phyloP scores from a whole-genome alignment of 495 filamentous ascomycete species.

The Hypomontagnella monticulosa region DNA sequence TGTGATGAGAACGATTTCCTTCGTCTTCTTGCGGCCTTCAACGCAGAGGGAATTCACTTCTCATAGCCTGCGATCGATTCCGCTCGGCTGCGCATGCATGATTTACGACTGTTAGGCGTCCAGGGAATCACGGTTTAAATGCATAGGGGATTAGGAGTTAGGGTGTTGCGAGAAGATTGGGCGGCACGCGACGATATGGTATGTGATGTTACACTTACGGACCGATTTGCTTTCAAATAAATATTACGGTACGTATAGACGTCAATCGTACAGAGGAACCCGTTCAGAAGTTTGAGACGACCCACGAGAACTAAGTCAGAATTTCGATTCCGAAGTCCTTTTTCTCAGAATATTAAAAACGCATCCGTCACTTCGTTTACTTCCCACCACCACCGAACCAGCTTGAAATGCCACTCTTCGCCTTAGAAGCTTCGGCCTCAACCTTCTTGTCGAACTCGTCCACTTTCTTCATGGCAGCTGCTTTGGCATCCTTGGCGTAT shows the following conservation, averaged over 20 bases:
- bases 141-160: slow-evolving; percentile 30
- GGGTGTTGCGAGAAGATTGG: slow-evolving; percentile 19
- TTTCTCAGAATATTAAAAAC: neutral
- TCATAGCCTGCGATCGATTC: slow-evolving; percentile 58
- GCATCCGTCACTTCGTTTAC: slow-evolving; percentile 29
- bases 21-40: slow-evolving; percentile 67
- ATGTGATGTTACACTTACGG: slow-evolving; percentile 6
- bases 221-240: slow-evolving; percentile 1
- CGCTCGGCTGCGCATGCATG: slow-evolving; percentile 1
- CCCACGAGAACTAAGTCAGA: neutral
- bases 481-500: slow-evolving; percentile 66
- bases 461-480: slow-evolving; percentile 73
- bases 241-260: slow-evolving; percentile 31
- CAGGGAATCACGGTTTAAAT: slow-evolving; percentile 10
- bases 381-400: slow-evolving; percentile 80
- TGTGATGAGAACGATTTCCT: slow-evolving; percentile 94
- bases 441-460: slow-evolving; percentile 78
- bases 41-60: slow-evolving; percentile 93
- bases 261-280: slow-evolving; percentile 26
- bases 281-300: slow-evolving; percentile 3
- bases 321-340: neutral
- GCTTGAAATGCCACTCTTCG: slow-evolving; percentile 78
- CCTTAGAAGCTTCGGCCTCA: slow-evolving; percentile 77
- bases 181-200: neutral
- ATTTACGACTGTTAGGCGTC: slow-evolving; percentile 24